Evolutionary conservation across 768 basidiomycete genomes (phyloP).

Genomic region (Lactifluus volemus): DNA sequence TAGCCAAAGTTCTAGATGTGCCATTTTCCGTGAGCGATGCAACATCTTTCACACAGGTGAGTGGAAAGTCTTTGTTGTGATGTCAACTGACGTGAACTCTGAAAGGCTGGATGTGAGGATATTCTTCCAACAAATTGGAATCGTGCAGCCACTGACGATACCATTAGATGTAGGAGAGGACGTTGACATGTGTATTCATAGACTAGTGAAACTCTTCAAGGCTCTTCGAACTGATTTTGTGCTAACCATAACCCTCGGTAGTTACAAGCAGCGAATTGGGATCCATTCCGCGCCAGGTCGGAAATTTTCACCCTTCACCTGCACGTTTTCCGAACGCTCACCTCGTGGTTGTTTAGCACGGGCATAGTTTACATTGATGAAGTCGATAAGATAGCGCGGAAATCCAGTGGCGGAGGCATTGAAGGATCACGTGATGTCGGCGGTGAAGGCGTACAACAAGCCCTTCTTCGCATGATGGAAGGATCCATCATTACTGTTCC

Average conservation of each 20-base stretch:
- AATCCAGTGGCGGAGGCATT: conserved; percentile 39
- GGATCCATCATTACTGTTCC: conserved; percentile 79
- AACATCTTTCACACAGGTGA: conserved; percentile 85
- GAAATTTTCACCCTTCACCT: background rate
- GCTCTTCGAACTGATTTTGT: background rate
- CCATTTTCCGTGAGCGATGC: conserved; percentile 94
- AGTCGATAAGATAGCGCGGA: conserved; percentile 85
- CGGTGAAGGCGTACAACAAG: conserved; percentile 95
- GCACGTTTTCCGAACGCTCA: background rate
- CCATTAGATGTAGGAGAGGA: conserved; percentile 86
- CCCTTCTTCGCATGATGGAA: conserved; percentile 89
- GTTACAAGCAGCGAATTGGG: conserved; percentile 88
- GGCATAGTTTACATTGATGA: conserved; percentile 98
- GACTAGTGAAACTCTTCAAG: conserved; percentile 46
- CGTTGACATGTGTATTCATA: conserved; percentile 84
- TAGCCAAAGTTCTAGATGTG: conserved; percentile 87
- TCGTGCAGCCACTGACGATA: background rate
- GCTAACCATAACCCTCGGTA: conserved; percentile 25
- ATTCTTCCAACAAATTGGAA: background rate
- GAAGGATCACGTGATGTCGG: conserved; percentile 83
- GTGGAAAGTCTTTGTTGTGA: conserved; percentile 12
- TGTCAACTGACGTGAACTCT: background rate
- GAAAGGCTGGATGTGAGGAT: conserved; percentile 62
- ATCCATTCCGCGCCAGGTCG: conserved; percentile 78
- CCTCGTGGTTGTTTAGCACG: conserved; percentile 39